Conservation (phyloP, 768 basidiomycete species). For the Amanita inopinata region DNA sequence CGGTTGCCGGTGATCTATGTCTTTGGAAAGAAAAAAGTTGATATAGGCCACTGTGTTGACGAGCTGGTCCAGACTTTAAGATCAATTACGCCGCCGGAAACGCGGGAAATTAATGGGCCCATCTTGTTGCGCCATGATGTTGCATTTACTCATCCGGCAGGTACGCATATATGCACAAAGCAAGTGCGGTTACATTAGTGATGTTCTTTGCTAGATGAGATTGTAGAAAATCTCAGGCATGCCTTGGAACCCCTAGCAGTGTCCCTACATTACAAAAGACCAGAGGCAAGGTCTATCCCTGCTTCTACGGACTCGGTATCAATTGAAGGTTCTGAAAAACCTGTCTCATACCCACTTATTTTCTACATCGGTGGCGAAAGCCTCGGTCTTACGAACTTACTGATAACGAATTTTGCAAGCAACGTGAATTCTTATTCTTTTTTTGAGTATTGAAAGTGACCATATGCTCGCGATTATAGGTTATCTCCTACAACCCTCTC, state of each 20-base stretch:
- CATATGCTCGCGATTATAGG: no score
- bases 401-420: slow-evolving; percentile 69
- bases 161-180: slow-evolving; percentile 24
- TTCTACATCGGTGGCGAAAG: slow-evolving; percentile 71
- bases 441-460: background rate
- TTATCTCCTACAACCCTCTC: slow-evolving; percentile 68
- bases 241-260: slow-evolving; percentile 17
- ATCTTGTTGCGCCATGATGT: slow-evolving; percentile 69
- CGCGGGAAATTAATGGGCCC: slow-evolving; percentile 16
- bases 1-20: slow-evolving; percentile 86
- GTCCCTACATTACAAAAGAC: slow-evolving; percentile 26
- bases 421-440: slow-evolving; percentile 32
- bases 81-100: slow-evolving; percentile 8
- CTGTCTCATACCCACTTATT: slow-evolving; percentile 19
- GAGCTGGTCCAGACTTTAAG: slow-evolving; percentile 28
- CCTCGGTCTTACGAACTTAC: slow-evolving; percentile 71
- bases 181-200: background rate
- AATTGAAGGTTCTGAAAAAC: slow-evolving; percentile 8
- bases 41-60: slow-evolving; percentile 40
- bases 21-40: slow-evolving; percentile 67
- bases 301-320: slow-evolving; percentile 1
- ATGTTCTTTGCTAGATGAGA: background rate
- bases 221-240: slow-evolving; percentile 21
- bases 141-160: slow-evolving; percentile 57
- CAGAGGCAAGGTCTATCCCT: slow-evolving; percentile 17